These are phyloP conservation scores for Cymbidium sinense DNA, from an alignment of 106 monocot genomes.

Conservation along the genomic window DNA sequence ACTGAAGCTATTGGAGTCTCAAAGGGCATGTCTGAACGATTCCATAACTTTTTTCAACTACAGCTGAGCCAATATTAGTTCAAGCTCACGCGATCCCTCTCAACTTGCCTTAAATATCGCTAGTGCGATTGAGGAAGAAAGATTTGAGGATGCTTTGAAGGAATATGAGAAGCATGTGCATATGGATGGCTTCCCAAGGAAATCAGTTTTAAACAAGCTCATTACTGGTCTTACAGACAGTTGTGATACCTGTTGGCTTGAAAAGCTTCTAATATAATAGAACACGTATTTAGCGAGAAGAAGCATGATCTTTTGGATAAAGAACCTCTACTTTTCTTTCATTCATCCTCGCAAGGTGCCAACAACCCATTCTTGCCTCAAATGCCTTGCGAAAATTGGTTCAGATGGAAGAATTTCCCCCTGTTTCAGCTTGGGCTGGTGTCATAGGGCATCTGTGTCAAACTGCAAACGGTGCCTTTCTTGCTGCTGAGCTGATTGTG, in stretches of 20 bases:
- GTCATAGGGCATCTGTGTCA: slow-evolving; percentile 67
- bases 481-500: slow-evolving; percentile 67
- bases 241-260: slow-evolving; percentile 47
- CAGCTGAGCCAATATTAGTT: slow-evolving; percentile 27
- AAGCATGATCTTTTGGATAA: slow-evolving; percentile 64
- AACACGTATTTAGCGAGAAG: slow-evolving; percentile 31
- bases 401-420: slow-evolving; percentile 60
- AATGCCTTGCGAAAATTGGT: slow-evolving; percentile 62
- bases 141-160: slow-evolving; percentile 69
- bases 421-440: slow-evolving; percentile 49
- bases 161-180: slow-evolving; percentile 54
- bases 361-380: slow-evolving; percentile 52
- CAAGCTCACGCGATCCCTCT: slow-evolving; percentile 38
- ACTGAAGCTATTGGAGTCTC: not conserved
- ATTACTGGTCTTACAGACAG: slow-evolving; percentile 67
- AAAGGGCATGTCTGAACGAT: not conserved
- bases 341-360: slow-evolving; percentile 54
- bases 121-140: slow-evolving; percentile 43
- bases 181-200: slow-evolving; percentile 65
- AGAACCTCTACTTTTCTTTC: slow-evolving; percentile 55
- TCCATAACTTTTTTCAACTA: slow-evolving; percentile 14
- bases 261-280: slow-evolving; percentile 49
- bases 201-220: slow-evolving; percentile 58
- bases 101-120: slow-evolving; percentile 31
- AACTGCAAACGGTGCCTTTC: slow-evolving; percentile 51